Percentiles rank a stretch among this genome's conserved stretches.
These are phyloP conservation scores for Beauveria pseudobassiana DNA, from an alignment of 2,329 filamentous ascomycete species.

Conservation along the genomic window DNA sequence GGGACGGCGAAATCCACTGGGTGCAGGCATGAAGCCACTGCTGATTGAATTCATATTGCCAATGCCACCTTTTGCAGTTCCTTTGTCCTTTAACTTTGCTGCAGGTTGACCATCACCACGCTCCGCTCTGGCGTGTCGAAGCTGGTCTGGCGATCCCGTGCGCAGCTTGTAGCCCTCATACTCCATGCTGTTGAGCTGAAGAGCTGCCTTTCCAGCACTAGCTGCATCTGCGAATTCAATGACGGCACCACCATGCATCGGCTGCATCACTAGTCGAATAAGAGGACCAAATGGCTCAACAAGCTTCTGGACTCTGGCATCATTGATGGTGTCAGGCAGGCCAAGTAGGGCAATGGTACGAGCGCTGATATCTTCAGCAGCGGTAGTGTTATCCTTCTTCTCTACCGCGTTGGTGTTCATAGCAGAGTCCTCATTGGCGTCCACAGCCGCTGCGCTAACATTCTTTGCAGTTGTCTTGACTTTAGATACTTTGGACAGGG, in stretches of 20 bases:
- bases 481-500: constrained; percentile 48
- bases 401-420: constrained; percentile 19
- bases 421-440: constrained; percentile 15
- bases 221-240: constrained; percentile 70
- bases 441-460: constrained; percentile 25
- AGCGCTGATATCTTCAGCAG: constrained; percentile 42
- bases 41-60: constrained; percentile 2
- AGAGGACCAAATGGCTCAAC: constrained; percentile 65
- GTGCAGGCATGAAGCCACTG: constrained; percentile 36
- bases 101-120: constrained; percentile 18
- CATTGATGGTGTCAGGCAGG: constrained; percentile 86
- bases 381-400: constrained; percentile 28
- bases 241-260: constrained; percentile 76
- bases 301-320: constrained; percentile 68
- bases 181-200: constrained; percentile 48
- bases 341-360: constrained; percentile 78
- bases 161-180: constrained; percentile 47
- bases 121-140: constrained; percentile 44
- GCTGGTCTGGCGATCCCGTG: constrained; percentile 46
- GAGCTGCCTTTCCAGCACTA: constrained; percentile 64
- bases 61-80: constrained; percentile 15
- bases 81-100: constrained; percentile 21
- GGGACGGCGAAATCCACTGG: constrained; percentile 34
- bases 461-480: constrained; percentile 48
- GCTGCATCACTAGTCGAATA: constrained; percentile 69